Percentiles rank a stretch among this genome's conserved stretches.
phyloP scores from a whole-genome alignment of 2,329 filamentous ascomycete species.

The Leptographium lundbergii region DNA sequence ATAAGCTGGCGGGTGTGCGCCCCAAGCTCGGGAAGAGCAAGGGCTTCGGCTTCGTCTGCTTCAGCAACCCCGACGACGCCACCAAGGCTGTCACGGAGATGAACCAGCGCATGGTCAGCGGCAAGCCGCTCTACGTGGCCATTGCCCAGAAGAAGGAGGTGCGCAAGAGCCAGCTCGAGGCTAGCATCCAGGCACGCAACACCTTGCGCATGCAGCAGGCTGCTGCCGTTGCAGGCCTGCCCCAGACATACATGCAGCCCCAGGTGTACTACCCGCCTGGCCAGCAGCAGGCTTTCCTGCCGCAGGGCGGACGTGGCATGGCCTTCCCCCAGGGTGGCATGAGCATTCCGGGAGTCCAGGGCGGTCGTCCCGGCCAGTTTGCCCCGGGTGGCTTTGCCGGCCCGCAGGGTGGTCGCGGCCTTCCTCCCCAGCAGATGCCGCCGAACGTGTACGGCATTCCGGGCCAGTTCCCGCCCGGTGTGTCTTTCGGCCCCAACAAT shows the following conservation, averaged over 20 bases:
- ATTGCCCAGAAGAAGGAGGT: conserved; percentile 99
- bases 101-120: conserved; percentile 98
- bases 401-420: conserved; percentile 76
- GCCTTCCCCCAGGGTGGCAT: conserved; percentile 53
- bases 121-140: conserved; percentile 95
- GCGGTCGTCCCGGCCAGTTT: conserved; percentile 77
- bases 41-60: conserved; percentile 99
- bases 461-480: conserved; percentile 62
- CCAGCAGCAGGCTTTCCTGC: conserved; percentile 56
- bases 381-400: conserved; percentile 60
- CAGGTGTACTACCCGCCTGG: conserved; percentile 87
- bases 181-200: conserved; percentile 97
- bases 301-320: conserved; percentile 49
- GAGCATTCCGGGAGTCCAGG: conserved; percentile 59
- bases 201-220: conserved; percentile 97
- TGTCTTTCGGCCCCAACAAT: conserved; percentile 62
- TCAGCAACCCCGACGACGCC: conserved; percentile 97
- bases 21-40: conserved; percentile 93
- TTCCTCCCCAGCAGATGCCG: conserved; percentile 71
- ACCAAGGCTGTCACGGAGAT: conserved; percentile 99
- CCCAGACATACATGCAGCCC: conserved; percentile 75
- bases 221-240: conserved; percentile 79
- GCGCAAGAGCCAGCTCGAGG: conserved; percentile 97
- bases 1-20: conserved; percentile 48
- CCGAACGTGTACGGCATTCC: conserved; percentile 77